Base-by-base conservation (phyloP, 2,329 filamentous ascomycete species). In the Volutella citrinella region DNA sequence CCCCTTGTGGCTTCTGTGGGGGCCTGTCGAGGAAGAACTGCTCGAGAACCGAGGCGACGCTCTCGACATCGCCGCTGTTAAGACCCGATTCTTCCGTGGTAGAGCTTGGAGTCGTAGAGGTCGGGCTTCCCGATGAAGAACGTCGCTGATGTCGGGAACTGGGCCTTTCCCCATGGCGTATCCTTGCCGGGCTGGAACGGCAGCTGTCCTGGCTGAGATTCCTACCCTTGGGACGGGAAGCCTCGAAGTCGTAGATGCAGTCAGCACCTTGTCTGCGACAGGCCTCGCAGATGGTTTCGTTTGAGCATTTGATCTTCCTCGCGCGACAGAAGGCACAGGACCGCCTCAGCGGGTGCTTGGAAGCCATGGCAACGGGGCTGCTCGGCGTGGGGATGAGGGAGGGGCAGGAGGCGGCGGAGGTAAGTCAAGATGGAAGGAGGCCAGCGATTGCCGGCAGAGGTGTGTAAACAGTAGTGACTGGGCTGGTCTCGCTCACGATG, bases 231-330 rank as follows among this genome's bases (percentile, higher is more conserved):
- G 49, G 39, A 15, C 57, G 51, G 7, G 51, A 44, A 7, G 57
- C 49, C 32, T 63, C 59, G 35, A 60, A 61, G 42, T 62, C 59
- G 48, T 62, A 62, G 43, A 63, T 62, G 42, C 59, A 62, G 42
- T 63, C 58, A 29, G 54, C 56, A 9, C 56, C 58, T 34, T 62
- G 59, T 23, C 55, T 52, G 24, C 58, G 55, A 27, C 59, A 62
- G 17, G 59, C 59, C 35, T 62, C 56, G 48, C 59, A 63, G 22
- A 62, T 63, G 18, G 54, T 55, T 27, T 60, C 59, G 42, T 62
- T 62, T 33, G 56, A 61, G 40, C 59, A 63, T 33, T 61, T 63
- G 47, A 63, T 62, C 46, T 63, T 63, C 12, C 59, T 50, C 17
- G 59, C 57, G n/a, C 59, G 54, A 43, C 59, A 63, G 32, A 62